phyloP scores from a whole-genome alignment of 2,329 filamentous ascomycete genomes.

The Pseudocercospora ulei region DNA sequence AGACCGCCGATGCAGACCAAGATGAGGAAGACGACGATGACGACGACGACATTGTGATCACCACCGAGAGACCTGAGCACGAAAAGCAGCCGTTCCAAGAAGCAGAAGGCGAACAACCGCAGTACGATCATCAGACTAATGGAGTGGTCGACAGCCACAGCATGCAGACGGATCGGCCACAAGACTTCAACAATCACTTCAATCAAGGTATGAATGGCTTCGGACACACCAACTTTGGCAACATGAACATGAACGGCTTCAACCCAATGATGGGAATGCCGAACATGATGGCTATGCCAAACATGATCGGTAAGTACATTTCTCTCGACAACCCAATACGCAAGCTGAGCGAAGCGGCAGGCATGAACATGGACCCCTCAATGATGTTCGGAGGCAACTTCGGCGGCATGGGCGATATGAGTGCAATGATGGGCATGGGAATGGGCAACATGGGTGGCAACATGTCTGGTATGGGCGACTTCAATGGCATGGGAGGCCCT shows the following conservation, averaged over 20 bases:
- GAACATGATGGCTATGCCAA: conserved; percentile 41
- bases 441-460: conserved; percentile 43
- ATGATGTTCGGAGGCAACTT: conserved; percentile 58
- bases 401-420: conserved; percentile 66
- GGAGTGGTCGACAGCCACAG: conserved; percentile 17
- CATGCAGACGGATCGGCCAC: conserved; percentile 20
- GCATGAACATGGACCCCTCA: conserved; percentile 76
- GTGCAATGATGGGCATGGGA: conserved; percentile 52
- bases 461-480: conserved; percentile 52
- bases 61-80: conserved; percentile 28
- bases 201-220: conserved; percentile 23
- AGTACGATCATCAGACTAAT: conserved; percentile 16
- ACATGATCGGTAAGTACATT: conserved; percentile 70
- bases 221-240: conserved; percentile 20
- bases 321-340: conserved; percentile 25
- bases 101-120: conserved; percentile 16
- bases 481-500: conserved; percentile 62
- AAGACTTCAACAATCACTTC: conserved; percentile 24
- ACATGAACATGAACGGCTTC: conserved; percentile 48
- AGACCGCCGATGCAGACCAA: conserved; percentile 19
- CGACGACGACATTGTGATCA: conserved; percentile 29
- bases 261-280: conserved; percentile 56
- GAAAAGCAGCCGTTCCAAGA: conserved; percentile 18
- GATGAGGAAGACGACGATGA: conserved; percentile 25
- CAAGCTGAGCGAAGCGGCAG: conserved; percentile 28